These are phyloP conservation scores for Dalechampia spathulata DNA, from an alignment of 441 rosid genomes.

Conservation along the genomic window DNA sequence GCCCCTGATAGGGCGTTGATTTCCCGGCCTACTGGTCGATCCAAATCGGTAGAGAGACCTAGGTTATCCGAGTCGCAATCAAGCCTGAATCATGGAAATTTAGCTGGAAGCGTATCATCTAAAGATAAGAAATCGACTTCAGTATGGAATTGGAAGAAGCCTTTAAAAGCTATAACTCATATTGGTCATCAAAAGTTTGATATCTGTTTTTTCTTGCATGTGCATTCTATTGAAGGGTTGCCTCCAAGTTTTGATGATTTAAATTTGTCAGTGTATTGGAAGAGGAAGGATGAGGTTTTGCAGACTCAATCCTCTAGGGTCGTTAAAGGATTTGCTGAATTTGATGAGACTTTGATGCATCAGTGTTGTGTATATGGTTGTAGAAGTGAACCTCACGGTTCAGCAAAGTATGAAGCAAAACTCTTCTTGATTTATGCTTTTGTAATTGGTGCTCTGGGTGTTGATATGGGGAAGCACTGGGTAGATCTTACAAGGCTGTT, in stretches of 20 bases:
- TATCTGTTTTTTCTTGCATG: slow-evolving; percentile 65
- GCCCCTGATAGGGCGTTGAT: slow-evolving; percentile 32
- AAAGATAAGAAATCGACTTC: slow-evolving; percentile 43
- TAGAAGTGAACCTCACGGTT: slow-evolving; percentile 45
- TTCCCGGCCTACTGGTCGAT: slow-evolving; percentile 31
- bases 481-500: slow-evolving; percentile 73
- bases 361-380: slow-evolving; percentile 52
- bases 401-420: slow-evolving; percentile 56
- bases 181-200: slow-evolving; percentile 44
- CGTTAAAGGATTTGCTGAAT: slow-evolving; percentile 46
- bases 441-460: slow-evolving; percentile 36
- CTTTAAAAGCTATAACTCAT: slow-evolving; percentile 62
- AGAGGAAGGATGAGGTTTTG: slow-evolving; percentile 58
- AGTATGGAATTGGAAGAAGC: slow-evolving; percentile 75
- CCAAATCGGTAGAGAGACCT: slow-evolving; percentile 41
- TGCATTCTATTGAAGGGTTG: slow-evolving; percentile 69
- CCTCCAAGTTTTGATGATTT: slow-evolving; percentile 38
- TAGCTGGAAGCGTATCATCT: slow-evolving; percentile 13
- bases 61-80: slow-evolving; percentile 19
- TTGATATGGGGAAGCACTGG: slow-evolving; percentile 62
- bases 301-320: slow-evolving; percentile 45
- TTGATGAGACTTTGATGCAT: slow-evolving; percentile 61
- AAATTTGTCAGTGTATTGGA: slow-evolving; percentile 56
- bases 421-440: slow-evolving; percentile 49
- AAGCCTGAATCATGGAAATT: slow-evolving; percentile 17